phyloP scores from a whole-genome alignment of 768 basidiomycete species.

The Collybia sordida region DNA sequence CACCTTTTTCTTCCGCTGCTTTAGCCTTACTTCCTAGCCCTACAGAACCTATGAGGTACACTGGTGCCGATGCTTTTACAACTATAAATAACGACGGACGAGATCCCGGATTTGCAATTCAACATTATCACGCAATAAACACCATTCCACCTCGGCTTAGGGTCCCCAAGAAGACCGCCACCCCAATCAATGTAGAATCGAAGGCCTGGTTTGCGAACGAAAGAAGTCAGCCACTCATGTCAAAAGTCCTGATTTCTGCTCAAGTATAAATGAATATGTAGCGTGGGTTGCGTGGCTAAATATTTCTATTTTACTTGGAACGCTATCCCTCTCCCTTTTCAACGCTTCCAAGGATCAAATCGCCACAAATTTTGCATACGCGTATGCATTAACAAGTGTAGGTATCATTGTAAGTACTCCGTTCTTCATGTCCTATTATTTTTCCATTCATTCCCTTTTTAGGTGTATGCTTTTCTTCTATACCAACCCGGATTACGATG shows the following conservation, averaged over 20 bases:
- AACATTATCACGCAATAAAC: constrained; percentile 78
- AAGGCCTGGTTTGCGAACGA: constrained; percentile 99
- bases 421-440: neutral
- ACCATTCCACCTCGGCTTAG: constrained; percentile 60
- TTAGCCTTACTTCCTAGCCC: constrained; percentile 46
- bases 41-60: constrained; percentile 49
- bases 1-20: constrained; percentile 72
- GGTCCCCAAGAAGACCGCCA: constrained; percentile 80
- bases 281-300: constrained; percentile 95
- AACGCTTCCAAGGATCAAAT: constrained; percentile 78
- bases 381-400: constrained; percentile 79
- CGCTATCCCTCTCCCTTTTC: constrained; percentile 84
- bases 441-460: neutral
- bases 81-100: constrained; percentile 48
- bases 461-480: constrained; percentile 84
- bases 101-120: constrained; percentile 58
- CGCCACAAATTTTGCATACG: constrained; percentile 75
- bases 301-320: constrained; percentile 78
- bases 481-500: constrained; percentile 89
- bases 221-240: constrained; percentile 55
- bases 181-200: constrained; percentile 85
- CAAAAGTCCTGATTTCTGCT: neutral
- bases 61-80: constrained; percentile 73
- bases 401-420: constrained; percentile 55
- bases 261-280: constrained; percentile 26